Conservation (phyloP, 441 rosid species). For the Isatis lusitanica region DNA sequence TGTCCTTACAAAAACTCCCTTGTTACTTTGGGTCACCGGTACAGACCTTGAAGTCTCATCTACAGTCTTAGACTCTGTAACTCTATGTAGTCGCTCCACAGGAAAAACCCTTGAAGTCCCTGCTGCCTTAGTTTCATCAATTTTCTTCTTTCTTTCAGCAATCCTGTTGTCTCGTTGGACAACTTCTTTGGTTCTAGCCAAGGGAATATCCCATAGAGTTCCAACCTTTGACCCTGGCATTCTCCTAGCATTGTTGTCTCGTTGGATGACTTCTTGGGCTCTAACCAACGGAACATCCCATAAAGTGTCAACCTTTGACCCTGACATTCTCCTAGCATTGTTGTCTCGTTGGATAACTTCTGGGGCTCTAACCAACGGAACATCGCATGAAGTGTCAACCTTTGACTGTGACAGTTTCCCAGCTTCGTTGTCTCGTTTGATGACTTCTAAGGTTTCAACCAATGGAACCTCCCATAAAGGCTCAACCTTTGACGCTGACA, state of each 20-base stretch:
- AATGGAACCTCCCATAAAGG: constrained; percentile 1
- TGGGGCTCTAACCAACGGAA: neutral
- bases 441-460: neutral
- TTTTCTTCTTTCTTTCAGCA: neutral
- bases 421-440: neutral
- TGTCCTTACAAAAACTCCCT: neutral
- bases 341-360: neutral
- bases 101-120: constrained; percentile 3
- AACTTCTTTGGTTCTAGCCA: neutral
- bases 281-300: neutral
- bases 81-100: neutral
- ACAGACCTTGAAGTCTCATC: constrained; percentile 10
- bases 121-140: neutral
- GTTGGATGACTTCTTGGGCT: neutral
- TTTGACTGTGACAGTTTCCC: neutral
- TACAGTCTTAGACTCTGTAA: neutral
- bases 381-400: neutral
- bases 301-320: constrained; percentile 7
- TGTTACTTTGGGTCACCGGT: constrained; percentile 4
- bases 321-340: neutral
- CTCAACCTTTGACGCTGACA: constrained; percentile 3
- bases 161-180: neutral
- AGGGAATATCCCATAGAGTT: neutral
- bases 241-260: neutral
- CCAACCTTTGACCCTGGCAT: neutral